Evolutionary conservation across 345 rosid species (phyloP).

Genomic region (Lagerstroemia speciosa): DNA sequence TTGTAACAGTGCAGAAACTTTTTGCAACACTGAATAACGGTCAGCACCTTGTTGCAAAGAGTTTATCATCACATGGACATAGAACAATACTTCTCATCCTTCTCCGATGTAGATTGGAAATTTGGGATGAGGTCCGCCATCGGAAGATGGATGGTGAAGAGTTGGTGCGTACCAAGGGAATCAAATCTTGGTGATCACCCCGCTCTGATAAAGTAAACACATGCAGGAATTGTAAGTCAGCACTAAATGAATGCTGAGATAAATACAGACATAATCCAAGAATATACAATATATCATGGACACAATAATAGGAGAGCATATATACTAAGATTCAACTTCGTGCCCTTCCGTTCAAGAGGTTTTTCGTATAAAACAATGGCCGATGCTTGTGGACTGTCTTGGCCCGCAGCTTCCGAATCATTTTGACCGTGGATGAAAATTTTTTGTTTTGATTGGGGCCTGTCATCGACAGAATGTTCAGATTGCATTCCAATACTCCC

Average conservation of each 20-base stretch:
- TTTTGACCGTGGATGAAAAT: conserved; percentile 35
- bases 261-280: neutral
- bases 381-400: conserved; percentile 17
- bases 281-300: too few relatives aligned
- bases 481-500: conserved; percentile 22
- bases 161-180: conserved; percentile 46
- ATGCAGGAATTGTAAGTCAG: neutral
- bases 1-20: neutral
- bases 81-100: conserved; percentile 70
- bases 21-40: neutral
- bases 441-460: conserved; percentile 26
- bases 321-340: too few relatives aligned
- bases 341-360: conserved; percentile 21
- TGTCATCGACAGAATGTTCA: neutral
- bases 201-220: conserved; percentile 41
- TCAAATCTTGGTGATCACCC: conserved; percentile 68
- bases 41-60: conserved; percentile 72
- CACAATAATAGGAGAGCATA: too few relatives aligned
- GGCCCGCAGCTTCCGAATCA: too few relatives aligned
- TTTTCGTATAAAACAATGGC: conserved; percentile 34
- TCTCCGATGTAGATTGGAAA: conserved; percentile 89
- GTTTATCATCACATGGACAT: conserved; percentile 69
- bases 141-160: conserved; percentile 43
- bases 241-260: neutral
- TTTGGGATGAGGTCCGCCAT: conserved; percentile 52